Base-by-base conservation (phyloP, 2,329 filamentous ascomycete species). In the Fusarium anguioides region DNA sequence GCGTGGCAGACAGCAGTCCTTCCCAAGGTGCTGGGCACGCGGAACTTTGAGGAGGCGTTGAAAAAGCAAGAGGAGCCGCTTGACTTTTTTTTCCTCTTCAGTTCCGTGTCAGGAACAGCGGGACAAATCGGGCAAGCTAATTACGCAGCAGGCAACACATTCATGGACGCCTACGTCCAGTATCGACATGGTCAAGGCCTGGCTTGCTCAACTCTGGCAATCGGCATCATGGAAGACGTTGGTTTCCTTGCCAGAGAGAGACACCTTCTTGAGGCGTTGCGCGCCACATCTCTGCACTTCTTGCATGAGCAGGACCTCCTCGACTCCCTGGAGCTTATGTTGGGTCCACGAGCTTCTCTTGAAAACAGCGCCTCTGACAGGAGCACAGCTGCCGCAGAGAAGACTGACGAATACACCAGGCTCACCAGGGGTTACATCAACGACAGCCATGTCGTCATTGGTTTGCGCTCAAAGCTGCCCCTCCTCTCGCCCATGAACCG, bases 121-220 rank as follows among this genome's bases (percentile, higher is more conserved):
- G 80, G 78, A 9, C 73, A 76, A 20, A 61, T 71, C 2, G 76
- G 73, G 0, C 81, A 83, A 59, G 74, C 75, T 46, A 82, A 81
- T 66, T 84, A 84, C 62, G 71, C 76, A 6, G 76, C 78, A 1
- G 80, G 75, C 17, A 83, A 81, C 63, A 74, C 76, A 11, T 84
- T 78, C 69, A 68, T 81, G 31, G 78, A 82, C 33, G 70, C 76
- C 6, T 76, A 83, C 24, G 77, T 75, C 5, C 75, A 76, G 17
- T 79, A 78, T 49, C 77, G 81, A 12, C 63, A 72, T 6, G 52
- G 54, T 1, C 66, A 67, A 4, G 79, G 79, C 5, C 72, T 82
- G 8, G 42, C 42, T 54, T 54, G 42, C 42, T 54, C 35, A 33
- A 48, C 51, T 33, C 26, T 54, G n/a, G 51, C 51, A 33, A 54